A percentile compares a stretch with the other conserved stretches of the same genome.
phyloP scores from a whole-genome alignment of 2,329 filamentous ascomycete genomes.

The Aspergillus fructus region DNA sequence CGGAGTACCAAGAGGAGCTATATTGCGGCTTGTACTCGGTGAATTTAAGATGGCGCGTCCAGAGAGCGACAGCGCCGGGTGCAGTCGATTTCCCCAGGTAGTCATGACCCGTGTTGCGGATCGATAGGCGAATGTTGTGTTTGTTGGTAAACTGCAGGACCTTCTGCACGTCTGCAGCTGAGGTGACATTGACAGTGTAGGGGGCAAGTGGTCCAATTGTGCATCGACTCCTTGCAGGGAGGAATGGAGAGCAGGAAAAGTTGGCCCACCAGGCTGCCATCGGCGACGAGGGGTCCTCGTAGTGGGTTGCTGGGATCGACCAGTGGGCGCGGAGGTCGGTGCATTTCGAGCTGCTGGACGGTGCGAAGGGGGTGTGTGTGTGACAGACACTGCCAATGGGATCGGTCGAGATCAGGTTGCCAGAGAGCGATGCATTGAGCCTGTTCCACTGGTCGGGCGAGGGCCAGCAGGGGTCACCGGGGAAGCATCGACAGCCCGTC shows the following conservation, averaged over 20 bases:
- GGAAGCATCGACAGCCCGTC: constrained; percentile 36
- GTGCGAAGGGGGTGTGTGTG: too few relatives aligned
- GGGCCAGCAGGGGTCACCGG: constrained; percentile 54
- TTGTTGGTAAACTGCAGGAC: constrained; percentile 22
- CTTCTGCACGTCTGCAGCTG: constrained; percentile 22
- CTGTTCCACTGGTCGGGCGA: constrained; percentile 41
- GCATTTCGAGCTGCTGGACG: too few relatives aligned
- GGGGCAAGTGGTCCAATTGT: constrained; percentile 28
- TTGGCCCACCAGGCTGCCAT: constrained; percentile 12
- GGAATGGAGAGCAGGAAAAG: constrained; percentile 11
- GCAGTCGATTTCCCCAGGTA: constrained; percentile 59
- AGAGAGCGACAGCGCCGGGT: constrained; percentile 47
- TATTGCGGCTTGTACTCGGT: constrained; percentile 21
- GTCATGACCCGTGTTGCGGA: constrained; percentile 46
- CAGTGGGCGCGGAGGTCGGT: too few relatives aligned
- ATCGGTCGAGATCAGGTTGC: constrained; percentile 52
- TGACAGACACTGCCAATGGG: constrained; percentile 48
- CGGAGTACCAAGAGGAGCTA: constrained; percentile 48
- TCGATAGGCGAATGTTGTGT: constrained; percentile 47
- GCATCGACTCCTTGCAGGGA: constrained; percentile 25
- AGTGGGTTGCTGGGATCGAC: too few relatives aligned
- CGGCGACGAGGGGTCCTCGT: background rate
- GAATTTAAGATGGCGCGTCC: constrained; percentile 34
- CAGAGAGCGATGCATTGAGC: constrained; percentile 44
- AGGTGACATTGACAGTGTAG: constrained; percentile 38